Conservation (phyloP, 2,329 filamentous ascomycete genomes). For the Hypoxylon sp. region DNA sequence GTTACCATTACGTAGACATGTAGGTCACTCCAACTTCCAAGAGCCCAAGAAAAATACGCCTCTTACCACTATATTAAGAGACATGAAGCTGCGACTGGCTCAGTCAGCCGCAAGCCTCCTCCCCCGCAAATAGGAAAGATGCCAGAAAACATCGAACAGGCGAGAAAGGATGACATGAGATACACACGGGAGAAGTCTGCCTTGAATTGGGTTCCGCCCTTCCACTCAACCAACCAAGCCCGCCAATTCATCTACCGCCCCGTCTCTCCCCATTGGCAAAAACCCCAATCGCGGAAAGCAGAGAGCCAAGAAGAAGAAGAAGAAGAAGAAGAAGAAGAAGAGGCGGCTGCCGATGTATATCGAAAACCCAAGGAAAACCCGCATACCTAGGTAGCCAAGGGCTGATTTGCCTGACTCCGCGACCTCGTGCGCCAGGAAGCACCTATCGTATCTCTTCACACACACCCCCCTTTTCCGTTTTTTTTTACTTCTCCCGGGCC, state of each 20-base stretch:
- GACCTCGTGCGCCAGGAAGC: too few species aligned
- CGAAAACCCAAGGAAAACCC: constrained; percentile 17
- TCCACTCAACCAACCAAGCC: constrained; percentile 23
- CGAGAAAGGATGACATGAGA: constrained; percentile 8
- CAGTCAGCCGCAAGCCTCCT: constrained; percentile 28
- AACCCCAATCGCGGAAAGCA: too few species aligned
- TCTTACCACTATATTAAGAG: constrained; percentile 23
- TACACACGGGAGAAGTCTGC: constrained; percentile 15
- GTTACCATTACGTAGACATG: constrained; percentile 2
- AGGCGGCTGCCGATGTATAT: constrained; percentile 24
- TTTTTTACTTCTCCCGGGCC: constrained; percentile 11
- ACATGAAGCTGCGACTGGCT: constrained; percentile 19
- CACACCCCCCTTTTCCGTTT: constrained; percentile 11
- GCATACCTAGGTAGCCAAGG: constrained; percentile 29
- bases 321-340: too few species aligned
- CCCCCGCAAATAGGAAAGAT: constrained; percentile 11
- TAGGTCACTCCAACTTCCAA: constrained; percentile 9
- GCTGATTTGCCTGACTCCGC: too few species aligned
- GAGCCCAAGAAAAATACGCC: not conserved
- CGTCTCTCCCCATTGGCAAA: constrained; percentile 22
- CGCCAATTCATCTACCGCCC: constrained; percentile 20
- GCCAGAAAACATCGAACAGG: too few species aligned
- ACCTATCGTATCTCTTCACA: constrained; percentile 10
- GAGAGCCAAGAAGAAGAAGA: too few species aligned
- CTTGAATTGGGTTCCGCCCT: too few species aligned